Conservation (phyloP, 2,329 filamentous ascomycete genomes). For the Capronia coronata region DNA sequence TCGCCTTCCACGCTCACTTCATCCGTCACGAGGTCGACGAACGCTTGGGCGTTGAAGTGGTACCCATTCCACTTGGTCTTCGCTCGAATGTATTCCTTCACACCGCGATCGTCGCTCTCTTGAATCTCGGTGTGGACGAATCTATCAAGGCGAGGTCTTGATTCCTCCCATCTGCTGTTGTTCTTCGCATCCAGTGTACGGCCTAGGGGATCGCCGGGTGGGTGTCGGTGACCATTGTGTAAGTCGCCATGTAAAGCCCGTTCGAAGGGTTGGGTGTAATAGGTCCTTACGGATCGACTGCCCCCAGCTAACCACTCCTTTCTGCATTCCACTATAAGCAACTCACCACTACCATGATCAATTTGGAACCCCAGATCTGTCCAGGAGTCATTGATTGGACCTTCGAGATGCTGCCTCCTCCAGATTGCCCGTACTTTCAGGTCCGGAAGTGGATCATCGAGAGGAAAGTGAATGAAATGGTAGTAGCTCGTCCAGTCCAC, state of each 20-base stretch:
- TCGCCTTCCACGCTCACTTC: conserved; percentile 28
- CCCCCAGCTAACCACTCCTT: conserved; percentile 58
- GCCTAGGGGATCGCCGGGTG: conserved; percentile 15
- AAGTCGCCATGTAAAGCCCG: conserved; percentile 29
- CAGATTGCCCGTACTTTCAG: conserved; percentile 12
- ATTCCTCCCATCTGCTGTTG: conserved; percentile 32
- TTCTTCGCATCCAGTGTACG: conserved; percentile 22
- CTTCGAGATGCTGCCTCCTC: conserved; percentile 22
- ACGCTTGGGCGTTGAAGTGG: conserved; percentile 37
- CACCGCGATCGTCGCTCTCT: conserved; percentile 23
- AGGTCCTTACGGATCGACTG: conserved; percentile 57
- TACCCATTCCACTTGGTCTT: conserved; percentile 42
- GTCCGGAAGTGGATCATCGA: conserved; percentile 41
- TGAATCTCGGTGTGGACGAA: conserved; percentile 39
- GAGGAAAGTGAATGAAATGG: conserved; percentile 57
- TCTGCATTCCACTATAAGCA: conserved; percentile 61
- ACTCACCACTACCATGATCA: conserved; percentile 52
- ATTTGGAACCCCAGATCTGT: conserved; percentile 57
- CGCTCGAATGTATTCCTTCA: conserved; percentile 40
- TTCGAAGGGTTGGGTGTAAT: conserved; percentile 50
- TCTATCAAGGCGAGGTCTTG: conserved; percentile 35
- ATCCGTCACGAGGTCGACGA: conserved; percentile 42
- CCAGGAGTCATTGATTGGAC: conserved; percentile 63
- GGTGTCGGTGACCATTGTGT: conserved; percentile 10
- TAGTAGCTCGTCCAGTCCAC: conserved; percentile 65